These are phyloP conservation scores for Staphylotrichum longicolle DNA, from an alignment of 495 filamentous ascomycete species.

Conservation along the genomic window DNA sequence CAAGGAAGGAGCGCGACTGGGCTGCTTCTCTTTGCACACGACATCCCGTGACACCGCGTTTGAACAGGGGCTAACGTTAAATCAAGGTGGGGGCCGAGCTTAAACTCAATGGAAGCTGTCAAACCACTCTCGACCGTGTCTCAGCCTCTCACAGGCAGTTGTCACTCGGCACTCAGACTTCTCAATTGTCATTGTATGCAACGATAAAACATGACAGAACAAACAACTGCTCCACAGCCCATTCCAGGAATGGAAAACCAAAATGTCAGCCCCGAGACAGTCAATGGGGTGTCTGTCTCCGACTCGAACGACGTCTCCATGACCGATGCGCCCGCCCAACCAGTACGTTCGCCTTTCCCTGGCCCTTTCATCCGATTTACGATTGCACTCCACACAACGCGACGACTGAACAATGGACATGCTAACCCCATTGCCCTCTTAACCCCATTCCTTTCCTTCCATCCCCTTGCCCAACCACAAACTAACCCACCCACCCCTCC, in stretches of 20 bases:
- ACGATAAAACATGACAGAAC: constrained; percentile 10
- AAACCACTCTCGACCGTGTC: neutral
- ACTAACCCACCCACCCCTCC: neutral
- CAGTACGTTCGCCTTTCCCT: constrained; percentile 19
- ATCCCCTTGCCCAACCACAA: constrained; percentile 6
- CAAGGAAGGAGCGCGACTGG: constrained; percentile 1
- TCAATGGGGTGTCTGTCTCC: constrained; percentile 4
- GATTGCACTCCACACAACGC: neutral
- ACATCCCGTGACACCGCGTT: constrained; percentile 33
- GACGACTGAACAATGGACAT: neutral
- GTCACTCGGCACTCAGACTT: too few relatives aligned
- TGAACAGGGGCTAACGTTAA: too few relatives aligned
- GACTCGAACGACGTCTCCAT: constrained; percentile 29
- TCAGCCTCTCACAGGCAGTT: too few relatives aligned
- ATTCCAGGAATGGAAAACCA: neutral
- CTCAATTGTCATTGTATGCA: neutral
- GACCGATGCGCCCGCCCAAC: constrained; percentile 30
- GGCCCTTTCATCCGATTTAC: neutral
- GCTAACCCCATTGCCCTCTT: neutral
- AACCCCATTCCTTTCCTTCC: neutral
- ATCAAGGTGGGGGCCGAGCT: neutral
- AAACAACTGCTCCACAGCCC: neutral
- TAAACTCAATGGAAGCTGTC: too few relatives aligned
- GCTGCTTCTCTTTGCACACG: constrained; percentile 17
- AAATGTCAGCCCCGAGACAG: neutral